Evolutionary conservation across 352 stramenopile species (phyloP), one percentile per base, ranked within the genome.

Genomic region (Thalassiosira oceanica): DNA sequence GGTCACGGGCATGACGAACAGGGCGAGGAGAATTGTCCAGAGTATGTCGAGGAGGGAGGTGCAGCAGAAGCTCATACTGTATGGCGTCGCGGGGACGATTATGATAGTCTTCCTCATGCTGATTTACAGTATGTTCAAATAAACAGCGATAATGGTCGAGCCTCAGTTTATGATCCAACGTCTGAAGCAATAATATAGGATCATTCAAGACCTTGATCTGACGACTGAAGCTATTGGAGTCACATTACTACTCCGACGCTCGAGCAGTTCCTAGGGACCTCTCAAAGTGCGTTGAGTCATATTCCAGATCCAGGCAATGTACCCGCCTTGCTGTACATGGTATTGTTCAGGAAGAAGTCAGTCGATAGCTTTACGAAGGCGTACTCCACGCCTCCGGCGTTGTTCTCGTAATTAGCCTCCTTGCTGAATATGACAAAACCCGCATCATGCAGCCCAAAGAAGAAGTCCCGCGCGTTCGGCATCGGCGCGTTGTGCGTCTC

Each of bases 51-150:
- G 77, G 49, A 64, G 84, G 37, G 68, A 84, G 35, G 58, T 76
- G 2, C 84, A 91, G 54, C 84, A 91, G 56, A 87, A 87, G 43
- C 73, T 88, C 46, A 78, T 88, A 28, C 46, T 91, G 51, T 91
- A 89, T 67, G 80, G 72, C 8, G 42, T 91, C 4, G 69, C 50
- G 0, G 68, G 58, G 6, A 62, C 55, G 26, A 78, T 88, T 50
- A 50, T 81, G 18, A 52, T 91, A 20, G 78, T 82, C 24, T 61
- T 82, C 72, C 65, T 78, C 10, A 58, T 76, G 46, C 43, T 76
- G 27, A 6, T 70, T 27, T 76, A 52, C 43, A 45, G 55, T 16
- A 75, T 75, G 64, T 74, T 74, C 51, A 61, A 44, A 44, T n/a
- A n/a, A n/a, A n/a, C n/a, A n/a, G n/a, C n/a, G n/a, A n/a, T n/a